phyloP scores from a whole-genome alignment of 176 grass and related monocot species.

The Avena sativa region DNA sequence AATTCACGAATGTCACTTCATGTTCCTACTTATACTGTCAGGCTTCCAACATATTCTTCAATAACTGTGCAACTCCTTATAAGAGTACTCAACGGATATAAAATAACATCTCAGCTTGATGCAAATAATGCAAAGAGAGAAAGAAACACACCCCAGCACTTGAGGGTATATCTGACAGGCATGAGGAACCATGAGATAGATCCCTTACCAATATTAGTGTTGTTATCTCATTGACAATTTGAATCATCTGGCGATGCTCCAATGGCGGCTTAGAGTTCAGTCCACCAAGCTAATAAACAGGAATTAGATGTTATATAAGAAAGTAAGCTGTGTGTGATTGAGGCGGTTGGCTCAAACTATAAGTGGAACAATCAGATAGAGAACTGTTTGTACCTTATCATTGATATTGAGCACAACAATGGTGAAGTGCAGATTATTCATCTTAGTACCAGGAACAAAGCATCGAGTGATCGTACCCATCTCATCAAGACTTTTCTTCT shows the following conservation, averaged over 20 bases:
- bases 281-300: constrained; percentile 69
- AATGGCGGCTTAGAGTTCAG: constrained; percentile 63
- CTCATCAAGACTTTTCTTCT: constrained; percentile 90
- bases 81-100: not conserved
- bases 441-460: constrained; percentile 67
- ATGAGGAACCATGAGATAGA: constrained; percentile 69
- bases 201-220: constrained; percentile 80
- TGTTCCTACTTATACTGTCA: not conserved
- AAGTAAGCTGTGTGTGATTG: constrained; percentile 25
- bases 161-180: constrained; percentile 68
- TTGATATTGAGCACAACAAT: constrained; percentile 83
- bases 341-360: constrained; percentile 18
- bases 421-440: constrained; percentile 79
- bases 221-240: constrained; percentile 52
- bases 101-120: not conserved
- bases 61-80: constrained; percentile 31
- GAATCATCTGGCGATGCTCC: constrained; percentile 52
- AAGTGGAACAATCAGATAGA: not conserved
- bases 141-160: constrained; percentile 60
- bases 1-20: not conserved
- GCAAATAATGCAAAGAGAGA: not conserved
- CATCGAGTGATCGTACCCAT: constrained; percentile 77
- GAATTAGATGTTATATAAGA: constrained; percentile 38
- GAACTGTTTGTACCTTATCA: constrained; percentile 68
- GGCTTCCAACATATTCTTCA: not conserved